Base-by-base conservation (phyloP, 371 early-diverging fungal species). In the Apophysomyces sp. region DNA sequence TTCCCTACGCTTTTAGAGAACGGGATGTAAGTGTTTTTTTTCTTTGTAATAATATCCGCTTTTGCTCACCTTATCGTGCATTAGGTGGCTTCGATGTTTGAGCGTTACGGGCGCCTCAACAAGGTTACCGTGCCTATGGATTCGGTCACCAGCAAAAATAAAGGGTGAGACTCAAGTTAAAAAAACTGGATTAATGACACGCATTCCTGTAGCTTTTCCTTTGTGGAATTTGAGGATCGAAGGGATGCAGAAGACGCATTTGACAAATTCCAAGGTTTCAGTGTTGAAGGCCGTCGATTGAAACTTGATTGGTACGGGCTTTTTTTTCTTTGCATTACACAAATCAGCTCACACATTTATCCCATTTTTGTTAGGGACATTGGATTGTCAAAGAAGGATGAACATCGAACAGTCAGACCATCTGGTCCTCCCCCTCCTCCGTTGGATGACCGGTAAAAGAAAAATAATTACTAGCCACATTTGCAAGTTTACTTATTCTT, bases 231-330 rank as follows among this genome's bases (percentile, higher is more conserved):
- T 71, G 89, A 89, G 58, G 87, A 91, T 52, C 84, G 91, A 61
- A 80, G 84, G 57, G 87, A 90, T 65, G 92, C 92, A 12, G 90
- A 89, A 67, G 90, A 88, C 61, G 92, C 90, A 4, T 85, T 83
- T 74, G 84, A 85, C 60, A 89, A 89, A 77, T 89, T 81, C 63
- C 83, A 89, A 68, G 86, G 84, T 55, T 86, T 85, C 58, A 84
- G 77, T 39, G 84, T 92, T 15, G 87, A 89, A 64, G 90, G 90
- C 18, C 85, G 92, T 60, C 78, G 88, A 37, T 65, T 92, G 64
- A 89, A 88, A 68, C 67, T 92, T 61, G 92, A 92, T 67, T 92
- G 92, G 92, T 76, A 67, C 55, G 40, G 15, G n/a, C 32, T 7
- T 18, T 31, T 44, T 57, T 13, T 6, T 51, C 29, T 4, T 30